phyloP scores from a whole-genome alignment of 257 asterid genomes.

The Solanum microdontum region DNA sequence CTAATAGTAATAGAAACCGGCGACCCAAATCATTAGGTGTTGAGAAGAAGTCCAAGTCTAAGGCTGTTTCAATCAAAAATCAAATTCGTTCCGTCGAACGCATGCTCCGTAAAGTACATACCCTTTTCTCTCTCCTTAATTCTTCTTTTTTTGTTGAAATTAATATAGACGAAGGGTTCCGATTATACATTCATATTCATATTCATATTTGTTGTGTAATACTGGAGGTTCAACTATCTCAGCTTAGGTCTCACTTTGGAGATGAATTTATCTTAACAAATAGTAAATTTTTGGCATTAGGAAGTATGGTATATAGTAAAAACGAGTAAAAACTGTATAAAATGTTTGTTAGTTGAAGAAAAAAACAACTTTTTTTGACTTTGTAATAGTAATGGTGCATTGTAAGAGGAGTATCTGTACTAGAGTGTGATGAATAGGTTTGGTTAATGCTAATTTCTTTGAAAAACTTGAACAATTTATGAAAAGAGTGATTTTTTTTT shows the following conservation, averaged over 20 bases:
- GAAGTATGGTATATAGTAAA: not conserved
- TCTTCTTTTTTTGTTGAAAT: not conserved
- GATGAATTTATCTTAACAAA: not conserved
- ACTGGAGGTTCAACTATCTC: not conserved
- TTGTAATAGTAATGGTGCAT: not conserved
- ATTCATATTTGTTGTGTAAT: not conserved
- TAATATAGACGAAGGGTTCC: not conserved
- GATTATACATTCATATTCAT: not conserved
- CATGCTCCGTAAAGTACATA: slow-evolving; percentile 72
- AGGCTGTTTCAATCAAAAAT: slow-evolving; percentile 65
- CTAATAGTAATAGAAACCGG: not conserved
- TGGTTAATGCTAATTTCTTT: not conserved
- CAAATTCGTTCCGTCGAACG: slow-evolving; percentile 87
- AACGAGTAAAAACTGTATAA: not conserved
- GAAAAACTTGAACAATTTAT: not conserved
- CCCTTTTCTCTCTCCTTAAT: not conserved
- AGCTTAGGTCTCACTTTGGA: not conserved
- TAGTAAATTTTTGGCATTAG: not conserved
- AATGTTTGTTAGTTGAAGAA: not conserved
- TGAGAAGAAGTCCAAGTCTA: slow-evolving; percentile 60
- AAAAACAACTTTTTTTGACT: not conserved
- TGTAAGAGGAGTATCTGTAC: not conserved
- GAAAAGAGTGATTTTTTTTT: not conserved
- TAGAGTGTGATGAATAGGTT: not conserved
- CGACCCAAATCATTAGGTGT: slow-evolving; percentile 47